Percentiles rank a stretch among this genome's conserved stretches.
These are phyloP conservation scores for Gastrodia elata DNA, from an alignment of 106 monocot species.

Conservation along the genomic window DNA sequence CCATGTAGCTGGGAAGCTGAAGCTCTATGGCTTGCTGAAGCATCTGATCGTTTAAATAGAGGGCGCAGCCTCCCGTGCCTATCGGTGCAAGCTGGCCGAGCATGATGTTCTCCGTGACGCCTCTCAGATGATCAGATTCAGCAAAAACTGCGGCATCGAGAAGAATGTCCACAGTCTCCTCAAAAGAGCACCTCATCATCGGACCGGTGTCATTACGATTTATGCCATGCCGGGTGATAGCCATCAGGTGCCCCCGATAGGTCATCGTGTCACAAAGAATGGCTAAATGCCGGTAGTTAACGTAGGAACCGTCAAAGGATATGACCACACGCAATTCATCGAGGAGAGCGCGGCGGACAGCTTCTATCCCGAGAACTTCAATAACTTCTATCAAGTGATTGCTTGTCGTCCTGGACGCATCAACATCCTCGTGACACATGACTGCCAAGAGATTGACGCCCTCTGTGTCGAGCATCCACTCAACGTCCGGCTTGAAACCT, in stretches of 20 bases:
- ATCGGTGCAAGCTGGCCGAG: conserved; percentile 97
- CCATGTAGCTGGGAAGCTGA: conserved; percentile 93
- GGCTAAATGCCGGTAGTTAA: conserved; percentile 93
- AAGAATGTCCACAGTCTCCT: conserved; percentile 97
- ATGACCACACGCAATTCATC: conserved; percentile 94
- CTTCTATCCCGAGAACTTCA: conserved; percentile 97
- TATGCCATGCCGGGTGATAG: conserved; percentile 92
- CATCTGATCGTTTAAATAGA: conserved; percentile 95
- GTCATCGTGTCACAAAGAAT: conserved; percentile 98
- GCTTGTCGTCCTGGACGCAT: conserved; percentile 84
- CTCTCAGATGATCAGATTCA: conserved; percentile 79
- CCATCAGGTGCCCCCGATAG: conserved; percentile 97
- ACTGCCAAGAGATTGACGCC: conserved; percentile 90
- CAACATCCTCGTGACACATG: conserved; percentile 90
- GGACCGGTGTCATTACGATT: conserved; percentile 96
- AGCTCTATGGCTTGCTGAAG: conserved; percentile 93
- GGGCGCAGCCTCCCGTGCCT: conserved; percentile 71
- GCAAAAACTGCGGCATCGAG: conserved; percentile 96
- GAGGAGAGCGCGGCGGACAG: conserved; percentile 80
- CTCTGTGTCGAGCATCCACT: conserved; percentile 98
- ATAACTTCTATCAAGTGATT: conserved; percentile 99
- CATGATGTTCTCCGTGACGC: conserved; percentile 97
- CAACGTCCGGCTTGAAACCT: conserved; percentile 66
- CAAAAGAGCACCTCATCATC: conserved; percentile 97
- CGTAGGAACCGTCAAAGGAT: conserved; percentile 98